Conservation (phyloP, 2,329 filamentous ascomycete genomes). For the Daldinia eschscholtzii region DNA sequence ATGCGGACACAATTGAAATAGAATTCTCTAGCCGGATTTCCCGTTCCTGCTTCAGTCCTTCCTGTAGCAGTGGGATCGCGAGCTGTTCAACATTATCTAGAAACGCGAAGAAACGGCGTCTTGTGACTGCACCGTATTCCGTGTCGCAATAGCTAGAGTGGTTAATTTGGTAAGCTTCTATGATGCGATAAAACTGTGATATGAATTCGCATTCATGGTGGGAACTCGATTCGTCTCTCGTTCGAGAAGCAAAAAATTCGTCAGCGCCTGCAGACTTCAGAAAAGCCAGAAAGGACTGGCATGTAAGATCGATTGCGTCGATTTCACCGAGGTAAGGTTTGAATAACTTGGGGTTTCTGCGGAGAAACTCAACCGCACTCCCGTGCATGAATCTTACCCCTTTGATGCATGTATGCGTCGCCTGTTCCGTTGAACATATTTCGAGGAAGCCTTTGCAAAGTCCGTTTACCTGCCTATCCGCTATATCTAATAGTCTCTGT, state of each 20-base stretch:
- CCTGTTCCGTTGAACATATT: not conserved
- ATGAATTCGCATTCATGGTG: not conserved
- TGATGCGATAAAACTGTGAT: not conserved
- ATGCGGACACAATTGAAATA: not conserved
- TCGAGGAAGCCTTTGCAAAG: conserved; percentile 39
- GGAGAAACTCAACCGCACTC: conserved; percentile 14
- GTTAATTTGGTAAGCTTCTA: not conserved
- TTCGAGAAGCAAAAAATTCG: conserved; percentile 6
- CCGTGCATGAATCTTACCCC: conserved; percentile 35
- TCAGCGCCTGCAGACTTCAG: conserved; percentile 25
- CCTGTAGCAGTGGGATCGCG: not conserved
- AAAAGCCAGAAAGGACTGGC: conserved; percentile 30
- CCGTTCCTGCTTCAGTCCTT: not conserved
- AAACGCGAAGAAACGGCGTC: not conserved
- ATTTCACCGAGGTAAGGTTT: conserved; percentile 8
- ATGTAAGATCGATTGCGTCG: conserved; percentile 15
- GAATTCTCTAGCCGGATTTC: rapidly evolving
- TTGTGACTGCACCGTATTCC: not conserved
- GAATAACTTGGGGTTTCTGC: conserved; percentile 15
- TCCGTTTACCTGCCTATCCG: conserved; percentile 36
- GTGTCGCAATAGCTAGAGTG: not conserved
- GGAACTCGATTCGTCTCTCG: not conserved
- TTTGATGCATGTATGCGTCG: not conserved
- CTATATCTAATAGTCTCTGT: not conserved
- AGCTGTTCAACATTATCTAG: not conserved